Base-by-base conservation (phyloP, 768 basidiomycete genomes). In the Boletus reticulatus region DNA sequence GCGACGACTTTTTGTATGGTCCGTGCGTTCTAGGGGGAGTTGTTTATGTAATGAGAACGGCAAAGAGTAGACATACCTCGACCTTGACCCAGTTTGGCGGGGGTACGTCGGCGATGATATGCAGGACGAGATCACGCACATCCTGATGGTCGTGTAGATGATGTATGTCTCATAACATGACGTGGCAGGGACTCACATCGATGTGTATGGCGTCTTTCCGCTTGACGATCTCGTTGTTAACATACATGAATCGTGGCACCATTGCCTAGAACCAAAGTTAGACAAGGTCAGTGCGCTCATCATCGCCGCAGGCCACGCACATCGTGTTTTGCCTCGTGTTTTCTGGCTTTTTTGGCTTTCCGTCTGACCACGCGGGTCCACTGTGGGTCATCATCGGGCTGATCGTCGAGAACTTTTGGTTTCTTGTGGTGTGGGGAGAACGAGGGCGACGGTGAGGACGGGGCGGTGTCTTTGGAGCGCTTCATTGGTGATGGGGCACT, bases 21-120 rank as follows among this genome's bases (percentile, higher is more conserved):
- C 8, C 79, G 78, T 1, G 83, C 76, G 68, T 96, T 90, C 92
- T 96, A 63, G 14, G 14, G 34, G 52, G 14, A 31, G 55, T 60
- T 32, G 61, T 9, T 29, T 29, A 5, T 12, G 31, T 46, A 32
- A 43, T 29, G 5, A 14, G 6, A 45, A 19, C 6, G 20, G 22
- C 4, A 14, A 10, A 31, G 1, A 41, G 16, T 2, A 3, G 11
- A 67, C 82, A 49, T 46, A 92, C 94, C 71, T 94, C 88, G 41
- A 95, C 80, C 48, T 83, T 80, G 19, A 98, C 80, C 94, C 94
- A 98, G 52, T 84, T 85, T 0, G 89, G 88, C 1, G 89, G 86
- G n/a, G 88, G 85, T 17, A 84, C 85, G 64, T 95, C 92, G 1
- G 89, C 88, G 24, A 87, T 72, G 44, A 96, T 75, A 61, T 97